A percentile compares a stretch with the other conserved stretches of the same genome.
Conservation (phyloP, 2,329 filamentous ascomycete genomes). For the Fusarium oligoseptatum region DNA sequence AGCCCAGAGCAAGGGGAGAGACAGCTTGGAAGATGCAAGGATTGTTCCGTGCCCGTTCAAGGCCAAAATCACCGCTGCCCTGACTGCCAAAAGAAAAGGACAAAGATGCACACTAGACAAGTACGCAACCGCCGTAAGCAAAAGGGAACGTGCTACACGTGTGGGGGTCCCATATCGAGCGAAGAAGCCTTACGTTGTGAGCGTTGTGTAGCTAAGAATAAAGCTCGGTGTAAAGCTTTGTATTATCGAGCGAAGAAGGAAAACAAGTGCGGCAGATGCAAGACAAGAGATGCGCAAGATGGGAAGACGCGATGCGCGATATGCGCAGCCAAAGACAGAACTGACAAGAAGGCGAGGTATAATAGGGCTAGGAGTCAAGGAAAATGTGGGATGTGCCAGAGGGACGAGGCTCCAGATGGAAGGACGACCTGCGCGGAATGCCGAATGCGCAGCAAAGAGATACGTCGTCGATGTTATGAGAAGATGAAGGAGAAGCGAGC, state of each 20-base stretch:
- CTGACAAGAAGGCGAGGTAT: not conserved
- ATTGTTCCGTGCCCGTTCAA: not conserved
- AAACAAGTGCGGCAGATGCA: not conserved
- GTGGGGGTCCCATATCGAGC: not conserved
- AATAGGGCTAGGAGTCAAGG: not conserved
- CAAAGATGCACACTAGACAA: not conserved
- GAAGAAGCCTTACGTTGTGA: not conserved
- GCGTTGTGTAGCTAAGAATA: not conserved
- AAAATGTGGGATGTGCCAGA: fast-evolving
- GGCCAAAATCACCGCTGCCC: not conserved
- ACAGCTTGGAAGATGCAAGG: not conserved
- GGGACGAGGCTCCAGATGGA: not conserved
- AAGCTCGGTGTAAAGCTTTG: no score
- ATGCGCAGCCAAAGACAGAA: not conserved
- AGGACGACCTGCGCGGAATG: not conserved
- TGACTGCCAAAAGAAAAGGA: not conserved
- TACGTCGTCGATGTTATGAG: no score
- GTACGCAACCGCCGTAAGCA: not conserved
- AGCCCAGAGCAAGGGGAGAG: not conserved
- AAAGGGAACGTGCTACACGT: not conserved
- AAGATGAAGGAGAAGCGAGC: no score
- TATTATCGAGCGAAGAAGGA: not conserved
- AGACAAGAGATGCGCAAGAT: not conserved
- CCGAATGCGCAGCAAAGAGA: no score
- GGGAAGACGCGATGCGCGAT: not conserved